Evolutionary conservation across 2,329 filamentous ascomycete species (phyloP).

Genomic region (Phoma sp.): DNA sequence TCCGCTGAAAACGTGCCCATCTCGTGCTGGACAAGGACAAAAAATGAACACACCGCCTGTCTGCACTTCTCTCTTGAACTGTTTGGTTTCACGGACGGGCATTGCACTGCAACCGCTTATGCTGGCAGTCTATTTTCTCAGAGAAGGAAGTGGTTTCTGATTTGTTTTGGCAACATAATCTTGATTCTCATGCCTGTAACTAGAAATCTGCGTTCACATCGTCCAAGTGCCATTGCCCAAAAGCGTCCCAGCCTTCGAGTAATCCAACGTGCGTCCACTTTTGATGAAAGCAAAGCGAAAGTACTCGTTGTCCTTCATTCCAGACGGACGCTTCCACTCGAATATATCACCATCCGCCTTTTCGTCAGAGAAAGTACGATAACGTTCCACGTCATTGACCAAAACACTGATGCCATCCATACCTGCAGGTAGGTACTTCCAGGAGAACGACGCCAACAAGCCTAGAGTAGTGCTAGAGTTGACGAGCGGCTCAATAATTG

Average conservation of each 20-base stretch:
- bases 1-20: too few relatives aligned
- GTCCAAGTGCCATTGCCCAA: slow-evolving; percentile 41
- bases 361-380: slow-evolving; percentile 36
- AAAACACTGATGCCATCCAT: slow-evolving; percentile 79
- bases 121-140: background rate
- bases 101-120: background rate
- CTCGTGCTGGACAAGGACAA: background rate
- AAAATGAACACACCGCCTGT: slow-evolving; percentile 2
- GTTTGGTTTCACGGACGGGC: background rate
- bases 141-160: background rate
- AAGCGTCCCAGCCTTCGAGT: slow-evolving; percentile 37
- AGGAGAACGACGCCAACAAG: slow-evolving; percentile 67
- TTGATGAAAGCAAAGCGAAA: slow-evolving; percentile 45
- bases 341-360: slow-evolving; percentile 21
- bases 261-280: slow-evolving; percentile 38
- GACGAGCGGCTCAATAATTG: slow-evolving; percentile 33
- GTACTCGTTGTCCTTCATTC: slow-evolving; percentile 37
- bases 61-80: background rate
- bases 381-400: slow-evolving; percentile 82
- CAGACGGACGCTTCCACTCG: slow-evolving; percentile 51
- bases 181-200: background rate
- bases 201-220: background rate
- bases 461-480: slow-evolving; percentile 36
- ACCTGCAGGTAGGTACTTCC: slow-evolving; percentile 48
- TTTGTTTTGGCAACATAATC: background rate